A percentile compares a stretch with the other conserved stretches of the same genome.
Evolutionary conservation across 805 yeast species (phyloP).

Genomic region (Starmerella asiatica): DNA sequence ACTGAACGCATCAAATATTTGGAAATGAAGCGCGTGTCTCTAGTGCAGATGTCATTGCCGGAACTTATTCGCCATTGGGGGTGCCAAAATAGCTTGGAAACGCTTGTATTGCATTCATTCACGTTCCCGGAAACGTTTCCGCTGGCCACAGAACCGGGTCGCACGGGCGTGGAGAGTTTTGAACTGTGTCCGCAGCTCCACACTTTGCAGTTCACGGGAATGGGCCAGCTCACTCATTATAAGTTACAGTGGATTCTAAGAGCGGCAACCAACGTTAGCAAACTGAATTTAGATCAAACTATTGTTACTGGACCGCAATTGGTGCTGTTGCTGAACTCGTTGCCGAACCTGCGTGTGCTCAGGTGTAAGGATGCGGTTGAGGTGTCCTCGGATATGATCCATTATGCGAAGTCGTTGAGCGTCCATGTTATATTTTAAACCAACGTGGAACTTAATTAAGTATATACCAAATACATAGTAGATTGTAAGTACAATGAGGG

Average conservation of each 20-base stretch:
- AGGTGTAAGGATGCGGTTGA: conserved; percentile 16
- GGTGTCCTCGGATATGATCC: conserved; percentile 14
- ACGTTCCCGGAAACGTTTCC: not conserved
- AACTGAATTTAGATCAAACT: conserved; percentile 18
- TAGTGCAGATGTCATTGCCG: conserved; percentile 6
- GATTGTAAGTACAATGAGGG: no score
- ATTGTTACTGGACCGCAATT: conserved; percentile 16
- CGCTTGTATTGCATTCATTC: conserved; percentile 13
- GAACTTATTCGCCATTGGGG: conserved; percentile 12
- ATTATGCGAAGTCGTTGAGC: conserved; percentile 6
- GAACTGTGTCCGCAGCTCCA: conserved; percentile 4
- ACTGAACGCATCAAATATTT: conserved; percentile 9
- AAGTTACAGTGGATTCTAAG: conserved; percentile 14
- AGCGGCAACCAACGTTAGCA: conserved; percentile 12
- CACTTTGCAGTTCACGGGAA: conserved; percentile 17
- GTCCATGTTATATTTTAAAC: not conserved
- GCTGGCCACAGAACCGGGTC: not conserved
- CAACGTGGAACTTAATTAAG: not conserved
- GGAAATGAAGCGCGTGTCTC: conserved; percentile 14
- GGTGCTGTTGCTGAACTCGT: conserved; percentile 5
- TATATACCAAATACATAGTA: conserved; percentile 11
- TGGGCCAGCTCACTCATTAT: conserved; percentile 11
- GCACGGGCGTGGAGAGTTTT: not conserved
- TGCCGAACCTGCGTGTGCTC: conserved; percentile 10
- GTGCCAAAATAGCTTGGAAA: conserved; percentile 10